These are phyloP conservation scores for Pichia exigua DNA, from an alignment of 805 yeast species.

Conservation along the genomic window DNA sequence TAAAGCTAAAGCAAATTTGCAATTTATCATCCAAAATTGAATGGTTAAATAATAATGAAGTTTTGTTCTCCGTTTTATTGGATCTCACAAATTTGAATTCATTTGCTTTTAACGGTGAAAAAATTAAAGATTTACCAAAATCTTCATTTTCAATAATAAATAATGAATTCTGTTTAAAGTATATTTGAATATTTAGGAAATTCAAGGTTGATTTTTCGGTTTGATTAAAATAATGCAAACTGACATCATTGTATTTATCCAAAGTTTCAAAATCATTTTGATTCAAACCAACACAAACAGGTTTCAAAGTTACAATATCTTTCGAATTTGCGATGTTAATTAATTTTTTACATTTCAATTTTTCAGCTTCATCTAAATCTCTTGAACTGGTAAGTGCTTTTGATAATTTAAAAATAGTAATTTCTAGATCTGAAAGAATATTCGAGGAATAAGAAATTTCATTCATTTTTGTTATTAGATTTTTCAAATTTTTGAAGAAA, in stretches of 20 bases:
- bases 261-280: neutral
- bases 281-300: conserved; percentile 17
- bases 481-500: conserved; percentile 17
- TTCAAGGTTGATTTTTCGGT: conserved; percentile 16
- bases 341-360: conserved; percentile 10
- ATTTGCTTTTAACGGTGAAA: conserved; percentile 27
- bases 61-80: conserved; percentile 2
- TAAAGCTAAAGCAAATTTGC: conserved; percentile 10
- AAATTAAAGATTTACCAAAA: conserved; percentile 25
- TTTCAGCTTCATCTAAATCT: conserved; percentile 19
- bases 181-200: conserved; percentile 15
- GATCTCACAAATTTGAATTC: conserved; percentile 21
- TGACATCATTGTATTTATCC: neutral
- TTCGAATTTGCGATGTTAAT: conserved; percentile 19
- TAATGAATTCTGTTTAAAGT: conserved; percentile 11
- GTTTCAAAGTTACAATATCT: conserved; percentile 16
- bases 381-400: conserved; percentile 16
- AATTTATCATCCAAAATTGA: conserved; percentile 5
- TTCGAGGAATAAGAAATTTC: conserved; percentile 17
- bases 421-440: conserved; percentile 20
- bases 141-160: conserved; percentile 22
- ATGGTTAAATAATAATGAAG: conserved; percentile 15
- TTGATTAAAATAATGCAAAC: conserved; percentile 22
- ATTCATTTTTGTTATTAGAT: conserved; percentile 14
- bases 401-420: conserved; percentile 16